phyloP scores from a whole-genome alignment of 805 yeast species.

The Candida xyloterini region DNA sequence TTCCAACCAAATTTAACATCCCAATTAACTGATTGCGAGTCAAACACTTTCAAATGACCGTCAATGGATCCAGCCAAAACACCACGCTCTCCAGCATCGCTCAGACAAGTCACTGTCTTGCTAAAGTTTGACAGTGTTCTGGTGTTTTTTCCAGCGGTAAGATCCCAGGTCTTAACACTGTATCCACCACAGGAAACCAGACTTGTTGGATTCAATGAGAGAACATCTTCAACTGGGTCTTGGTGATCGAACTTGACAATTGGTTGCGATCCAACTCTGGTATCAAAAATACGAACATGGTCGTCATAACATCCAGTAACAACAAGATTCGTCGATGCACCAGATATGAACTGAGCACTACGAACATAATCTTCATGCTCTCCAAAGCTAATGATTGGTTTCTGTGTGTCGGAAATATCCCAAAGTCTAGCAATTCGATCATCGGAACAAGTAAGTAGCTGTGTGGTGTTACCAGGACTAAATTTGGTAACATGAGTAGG shows the following conservation, averaged over 20 bases:
- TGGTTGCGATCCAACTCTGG: slow-evolving; percentile 54
- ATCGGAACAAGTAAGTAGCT: slow-evolving; percentile 84
- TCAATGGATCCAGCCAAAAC: slow-evolving; percentile 91
- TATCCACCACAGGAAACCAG: slow-evolving; percentile 80
- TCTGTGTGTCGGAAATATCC: slow-evolving; percentile 75
- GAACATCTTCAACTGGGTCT: slow-evolving; percentile 81
- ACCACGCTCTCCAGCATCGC: slow-evolving; percentile 71
- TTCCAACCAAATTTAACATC: slow-evolving; percentile 96
- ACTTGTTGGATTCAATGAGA: slow-evolving; percentile 72
- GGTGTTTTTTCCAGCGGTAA: slow-evolving; percentile 69
- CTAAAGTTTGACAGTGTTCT: slow-evolving; percentile 82
- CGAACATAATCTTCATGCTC: slow-evolving; percentile 88
- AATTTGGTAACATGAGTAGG: slow-evolving; percentile 94
- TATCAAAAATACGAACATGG: slow-evolving; percentile 75
- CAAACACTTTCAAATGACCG: slow-evolving; percentile 96
- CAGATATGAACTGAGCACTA: slow-evolving; percentile 67
- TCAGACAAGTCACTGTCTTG: slow-evolving; percentile 86
- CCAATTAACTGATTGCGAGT: slow-evolving; percentile 67
- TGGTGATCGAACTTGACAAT: slow-evolving; percentile 66
- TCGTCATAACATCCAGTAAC: slow-evolving; percentile 96
- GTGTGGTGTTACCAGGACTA: slow-evolving; percentile 72
- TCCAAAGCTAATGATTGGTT: slow-evolving; percentile 67
- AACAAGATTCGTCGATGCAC: slow-evolving; percentile 64
- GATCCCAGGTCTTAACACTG: slow-evolving; percentile 85
- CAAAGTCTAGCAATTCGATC: slow-evolving; percentile 84